phyloP scores from a whole-genome alignment of 1,284 basidiomycete genomes.

The Trichosporon sp. region DNA sequence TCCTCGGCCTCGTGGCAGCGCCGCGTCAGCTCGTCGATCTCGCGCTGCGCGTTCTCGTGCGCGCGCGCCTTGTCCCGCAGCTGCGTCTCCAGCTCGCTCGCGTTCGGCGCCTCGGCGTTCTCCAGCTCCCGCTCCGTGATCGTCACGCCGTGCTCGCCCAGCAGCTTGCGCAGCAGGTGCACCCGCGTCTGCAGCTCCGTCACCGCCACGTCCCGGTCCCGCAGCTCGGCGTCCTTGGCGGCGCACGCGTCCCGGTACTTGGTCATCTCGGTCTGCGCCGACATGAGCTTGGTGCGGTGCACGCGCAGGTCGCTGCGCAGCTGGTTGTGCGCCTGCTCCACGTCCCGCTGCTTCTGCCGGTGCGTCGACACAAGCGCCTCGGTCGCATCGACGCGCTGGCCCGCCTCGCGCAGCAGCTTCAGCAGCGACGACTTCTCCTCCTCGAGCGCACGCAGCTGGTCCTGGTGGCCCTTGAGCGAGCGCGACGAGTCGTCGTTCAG shows the following conservation, averaged over 20 bases:
- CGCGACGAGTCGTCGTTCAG: slow-evolving; percentile 74
- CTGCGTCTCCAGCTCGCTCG: slow-evolving; percentile 66
- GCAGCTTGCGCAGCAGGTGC: slow-evolving; percentile 59
- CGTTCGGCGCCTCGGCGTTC: slow-evolving; percentile 26
- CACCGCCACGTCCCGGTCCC: slow-evolving; percentile 63
- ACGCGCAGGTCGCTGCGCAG: slow-evolving; percentile 73
- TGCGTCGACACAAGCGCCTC: slow-evolving; percentile 68
- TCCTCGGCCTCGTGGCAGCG: slow-evolving; percentile 69
- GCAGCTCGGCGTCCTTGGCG: slow-evolving; percentile 65
- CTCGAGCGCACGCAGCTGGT: slow-evolving; percentile 75
- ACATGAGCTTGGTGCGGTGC: slow-evolving; percentile 70
- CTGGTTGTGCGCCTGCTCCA: slow-evolving; percentile 65
- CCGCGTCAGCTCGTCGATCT: slow-evolving; percentile 54
- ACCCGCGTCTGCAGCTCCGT: slow-evolving; percentile 72
- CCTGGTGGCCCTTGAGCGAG: slow-evolving; percentile 64
- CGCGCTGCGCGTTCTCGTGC: slow-evolving; percentile 58
- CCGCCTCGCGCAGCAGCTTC: slow-evolving; percentile 70
- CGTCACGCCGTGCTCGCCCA: slow-evolving; percentile 80
- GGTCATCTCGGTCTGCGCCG: slow-evolving; percentile 66
- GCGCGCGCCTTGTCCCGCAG: slow-evolving; percentile 66
- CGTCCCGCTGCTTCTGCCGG: slow-evolving; percentile 61
- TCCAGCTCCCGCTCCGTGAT: slow-evolving; percentile 64
- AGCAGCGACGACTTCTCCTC: slow-evolving; percentile 68
- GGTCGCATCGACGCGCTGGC: slow-evolving; percentile 64
- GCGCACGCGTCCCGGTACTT: slow-evolving; percentile 65